Conservation (phyloP, 352 stramenopile species). For the Globisporangium spiculum region DNA sequence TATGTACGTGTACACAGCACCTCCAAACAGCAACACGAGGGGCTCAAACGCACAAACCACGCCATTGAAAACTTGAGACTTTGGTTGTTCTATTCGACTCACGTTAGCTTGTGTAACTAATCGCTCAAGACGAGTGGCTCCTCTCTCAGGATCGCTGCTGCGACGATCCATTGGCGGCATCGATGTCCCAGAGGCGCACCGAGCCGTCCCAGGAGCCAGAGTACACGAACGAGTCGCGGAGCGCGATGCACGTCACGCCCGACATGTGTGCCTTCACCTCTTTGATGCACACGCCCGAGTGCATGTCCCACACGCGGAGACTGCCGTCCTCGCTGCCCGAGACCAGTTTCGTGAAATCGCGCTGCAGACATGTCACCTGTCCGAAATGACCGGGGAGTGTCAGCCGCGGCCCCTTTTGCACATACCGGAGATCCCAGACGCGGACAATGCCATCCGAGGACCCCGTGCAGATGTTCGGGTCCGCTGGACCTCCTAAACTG, state of each 20-base stretch:
- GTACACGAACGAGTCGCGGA: constrained; percentile 64
- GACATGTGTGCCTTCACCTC: constrained; percentile 57
- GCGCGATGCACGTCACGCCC: constrained; percentile 58
- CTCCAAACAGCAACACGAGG: too few species aligned
- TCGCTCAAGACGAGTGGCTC: not conserved
- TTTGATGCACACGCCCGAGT: constrained; percentile 65
- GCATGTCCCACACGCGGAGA: constrained; percentile 77
- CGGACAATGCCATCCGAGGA: constrained; percentile 69
- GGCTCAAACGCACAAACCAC: too few species aligned
- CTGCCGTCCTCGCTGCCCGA: constrained; percentile 73
- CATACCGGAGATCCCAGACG: constrained; percentile 81
- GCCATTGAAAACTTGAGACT: not conserved
- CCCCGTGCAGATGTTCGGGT: constrained; percentile 78
- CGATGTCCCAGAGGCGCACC: constrained; percentile 66
- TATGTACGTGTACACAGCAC: too few species aligned
- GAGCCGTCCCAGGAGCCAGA: constrained; percentile 76
- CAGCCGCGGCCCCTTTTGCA: constrained; percentile 63
- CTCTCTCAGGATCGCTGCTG: constrained; percentile 2
- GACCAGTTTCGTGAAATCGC: constrained; percentile 79
- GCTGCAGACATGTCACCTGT: constrained; percentile 60
- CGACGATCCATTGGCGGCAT: constrained; percentile 14
- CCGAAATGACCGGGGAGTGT: constrained; percentile 50
- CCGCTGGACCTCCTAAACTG: constrained; percentile 62
- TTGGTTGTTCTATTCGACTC: not conserved
- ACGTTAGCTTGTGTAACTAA: not conserved